Percentiles rank a stretch among this genome's conserved stretches.
Conservation (phyloP, 352 stramenopile species). For the Globisporangium paddicum region DNA sequence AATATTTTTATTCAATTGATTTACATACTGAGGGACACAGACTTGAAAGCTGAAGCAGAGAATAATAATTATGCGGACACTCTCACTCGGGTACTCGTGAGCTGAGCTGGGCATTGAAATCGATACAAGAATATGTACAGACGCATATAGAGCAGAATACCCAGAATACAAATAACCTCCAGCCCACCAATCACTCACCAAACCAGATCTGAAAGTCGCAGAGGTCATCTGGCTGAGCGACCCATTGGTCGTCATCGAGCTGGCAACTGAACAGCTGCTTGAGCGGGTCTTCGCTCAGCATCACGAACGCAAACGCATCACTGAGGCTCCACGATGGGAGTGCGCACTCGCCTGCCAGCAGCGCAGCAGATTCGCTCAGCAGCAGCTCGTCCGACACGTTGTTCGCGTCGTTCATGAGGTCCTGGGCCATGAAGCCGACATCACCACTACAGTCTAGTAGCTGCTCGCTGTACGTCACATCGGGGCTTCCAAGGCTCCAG, state of each 20-base stretch:
- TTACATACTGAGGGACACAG: too few species aligned
- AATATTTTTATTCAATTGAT: neutral
- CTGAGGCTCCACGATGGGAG: neutral
- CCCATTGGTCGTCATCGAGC: neutral
- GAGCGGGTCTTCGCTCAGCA: neutral
- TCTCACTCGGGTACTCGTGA: too few species aligned
- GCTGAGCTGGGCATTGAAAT: too few species aligned
- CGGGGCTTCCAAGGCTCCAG: neutral
- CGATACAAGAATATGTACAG: neutral
- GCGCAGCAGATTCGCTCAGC: neutral
- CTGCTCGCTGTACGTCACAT: neutral
- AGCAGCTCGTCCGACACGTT: slow-evolving; percentile 2
- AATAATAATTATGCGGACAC: too few species aligned
- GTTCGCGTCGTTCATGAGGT: neutral
- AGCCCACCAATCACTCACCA: neutral
- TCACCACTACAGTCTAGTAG: neutral
- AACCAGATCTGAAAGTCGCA: slow-evolving; percentile 3
- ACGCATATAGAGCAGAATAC: neutral
- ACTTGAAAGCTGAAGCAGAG: too few species aligned
- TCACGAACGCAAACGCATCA: neutral
- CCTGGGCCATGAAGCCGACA: neutral
- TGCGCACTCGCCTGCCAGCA: neutral
- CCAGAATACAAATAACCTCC: neutral
- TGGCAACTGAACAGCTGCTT: neutral
- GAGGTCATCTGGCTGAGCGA: neutral